Base-by-base conservation (phyloP, 2,329 filamentous ascomycete genomes). In the Clarireedia monteithiana region DNA sequence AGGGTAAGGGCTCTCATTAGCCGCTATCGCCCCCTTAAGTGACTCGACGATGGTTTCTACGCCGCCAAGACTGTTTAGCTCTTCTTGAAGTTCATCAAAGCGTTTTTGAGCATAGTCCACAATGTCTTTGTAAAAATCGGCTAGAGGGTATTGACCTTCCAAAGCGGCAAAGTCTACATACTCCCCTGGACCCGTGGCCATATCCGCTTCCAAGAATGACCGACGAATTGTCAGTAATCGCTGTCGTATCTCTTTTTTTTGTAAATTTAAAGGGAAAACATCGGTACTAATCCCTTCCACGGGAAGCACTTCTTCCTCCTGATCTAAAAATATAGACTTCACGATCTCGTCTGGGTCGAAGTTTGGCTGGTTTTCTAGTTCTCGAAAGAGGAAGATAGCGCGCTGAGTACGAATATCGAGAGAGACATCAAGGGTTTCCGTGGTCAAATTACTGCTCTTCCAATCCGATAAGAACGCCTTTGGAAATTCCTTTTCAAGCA, bases 341-440 rank as follows among this genome's bases (percentile, higher is more conserved):
- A 56, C 39, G 3, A 73, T 62, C 9, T 65, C 62, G 12, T 73
- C 64, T 4, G 76, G 72, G 58, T 75, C 64, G 48, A 73, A 76
- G 7, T 60, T 61, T 2, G 61, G 58, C 5, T 57, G 42, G 5
- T 67, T 62, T 27, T 68, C 56, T 30, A 68, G 60, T 6, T 64
- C 66, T 42, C 71, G 65, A 4, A 79, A 63, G 5, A 70, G 65
- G n/a, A 71, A 59, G 42, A 82, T 75, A n/a, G 76, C 69, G 10
- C 74, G 69, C 59, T 84, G 81, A 2, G 79, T 82, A 2, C 80
- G 74, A 23, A 84, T 70, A 6, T 79, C 76, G 6, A 83, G 65
- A 1, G 73, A 77, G 23, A 82, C 60, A 3, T 73, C 64, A 55
- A 81, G 76, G 0, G 76, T 79, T 45, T 73, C 60, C 51, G 72